phyloP scores from a whole-genome alignment of 202 grass and related monocot genomes.

The Panicum hallii region DNA sequence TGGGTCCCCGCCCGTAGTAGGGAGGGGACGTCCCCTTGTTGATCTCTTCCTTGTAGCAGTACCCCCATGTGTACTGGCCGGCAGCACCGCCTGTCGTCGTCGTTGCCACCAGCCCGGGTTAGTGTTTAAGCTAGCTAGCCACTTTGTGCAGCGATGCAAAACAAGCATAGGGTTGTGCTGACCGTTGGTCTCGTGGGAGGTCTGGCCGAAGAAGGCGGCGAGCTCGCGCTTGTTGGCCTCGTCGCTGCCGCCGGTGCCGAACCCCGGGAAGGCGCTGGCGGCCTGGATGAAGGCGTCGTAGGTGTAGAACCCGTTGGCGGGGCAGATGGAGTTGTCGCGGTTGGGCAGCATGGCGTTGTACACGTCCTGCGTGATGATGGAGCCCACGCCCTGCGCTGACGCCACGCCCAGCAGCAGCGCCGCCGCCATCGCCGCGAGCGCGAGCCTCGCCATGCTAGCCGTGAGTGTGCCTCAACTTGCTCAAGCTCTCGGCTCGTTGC shows the following conservation, averaged over 20 bases:
- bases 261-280: slow-evolving; percentile 37
- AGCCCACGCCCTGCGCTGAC: slow-evolving; percentile 20
- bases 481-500: no score
- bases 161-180: not conserved
- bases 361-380: slow-evolving; percentile 42
- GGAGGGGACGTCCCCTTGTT: slow-evolving; percentile 2
- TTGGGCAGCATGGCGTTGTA: slow-evolving; percentile 54
- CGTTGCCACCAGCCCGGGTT: not conserved
- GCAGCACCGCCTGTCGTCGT: not conserved
- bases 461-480: no score
- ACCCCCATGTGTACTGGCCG: slow-evolving; percentile 47
- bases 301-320: slow-evolving; percentile 55
- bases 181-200: slow-evolving; percentile 63
- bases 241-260: slow-evolving; percentile 34
- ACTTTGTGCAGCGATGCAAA: no score
- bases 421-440: no score
- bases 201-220: slow-evolving; percentile 64
- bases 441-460: no score
- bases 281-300: slow-evolving; percentile 54
- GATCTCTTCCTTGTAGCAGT: slow-evolving; percentile 46
- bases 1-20: slow-evolving; percentile 59
- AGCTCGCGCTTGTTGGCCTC: slow-evolving; percentile 46
- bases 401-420: not conserved
- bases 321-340: slow-evolving; percentile 40
- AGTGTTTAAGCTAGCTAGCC: not conserved